Base-by-base conservation (phyloP, 345 rosid genomes). In the Arabidopsis arenosa region DNA sequence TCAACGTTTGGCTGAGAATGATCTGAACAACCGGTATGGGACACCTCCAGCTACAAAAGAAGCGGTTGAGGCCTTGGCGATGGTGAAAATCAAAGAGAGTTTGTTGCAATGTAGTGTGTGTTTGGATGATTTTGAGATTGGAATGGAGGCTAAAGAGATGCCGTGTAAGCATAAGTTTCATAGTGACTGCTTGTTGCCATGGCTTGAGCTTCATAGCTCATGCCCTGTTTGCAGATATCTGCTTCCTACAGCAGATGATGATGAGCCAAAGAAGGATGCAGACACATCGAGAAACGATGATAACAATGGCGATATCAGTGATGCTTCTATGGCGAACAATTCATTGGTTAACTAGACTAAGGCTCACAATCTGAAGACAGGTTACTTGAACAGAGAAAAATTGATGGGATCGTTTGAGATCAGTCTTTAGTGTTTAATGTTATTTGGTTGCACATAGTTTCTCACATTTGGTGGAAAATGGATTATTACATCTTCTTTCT, bases 191-290 rank as follows among this genome's bases (percentile, higher is more conserved):
- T 77, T 93, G 82, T 67, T 87, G 75, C 97, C 97, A 18, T 93
- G 98, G 98, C 80, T 93, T 75, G 96, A 91, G 81, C 92, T 91
- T 75, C 98, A 91, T 63, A 90, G 97, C 79, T 90, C 97, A 18
- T 93, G 96, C 47, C 98, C 97, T 11, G 88, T 93, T 21, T 93
- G 98, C 58, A 87, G 98, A 80, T 82, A 72, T 81, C 88, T 88
- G 66, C 74, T 93, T 73, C 90, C 96, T 43, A 35, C 33, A 0
- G 33, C 9, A 1, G 79, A 75, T 66, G 76, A 63, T 37, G 90
- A 80, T 68, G 96, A 91, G 44, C 39, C 84, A 0, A 90, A 88
- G 81, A 73, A 75, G 0, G 88, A 85, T 55, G 74, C 87, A 5
- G 92, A 80, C 47, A 83, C 84, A 15, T 76, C 5, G 56, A 61